Base-by-base conservation (phyloP, 2,329 filamentous ascomycete species). In the Aspergillus ruber region DNA sequence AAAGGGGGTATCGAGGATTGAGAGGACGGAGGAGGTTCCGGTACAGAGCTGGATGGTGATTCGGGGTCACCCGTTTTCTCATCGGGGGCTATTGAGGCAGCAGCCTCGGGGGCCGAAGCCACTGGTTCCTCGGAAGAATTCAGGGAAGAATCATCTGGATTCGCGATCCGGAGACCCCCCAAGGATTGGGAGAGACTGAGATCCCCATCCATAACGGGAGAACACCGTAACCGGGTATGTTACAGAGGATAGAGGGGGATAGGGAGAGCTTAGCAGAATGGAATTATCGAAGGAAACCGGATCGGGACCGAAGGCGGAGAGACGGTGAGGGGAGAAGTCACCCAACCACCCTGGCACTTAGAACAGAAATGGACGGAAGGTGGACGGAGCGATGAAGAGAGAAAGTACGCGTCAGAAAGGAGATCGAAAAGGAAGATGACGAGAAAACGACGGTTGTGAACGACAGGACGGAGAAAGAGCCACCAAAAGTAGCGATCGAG, bases 81-180 rank as follows among this genome's bases (percentile, higher is more conserved):
- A 45, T 60, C 51, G 48, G 62, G 46, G 42, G 56, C 50, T 52
- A 17, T 18, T 20, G 54, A 55, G 40, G 58, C 61, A 54, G 52
- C 51, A 55, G 57, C 54, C 25, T 38, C 48, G 47, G 48, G 57
- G 49, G 51, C 51, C n/a, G 58, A 50, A 40, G 55, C 56, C n/a
- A 50, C 44, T 49, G 64, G 55, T 51, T 66, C 65, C 47, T 70
- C 64, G 23, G 66, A 61, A 41, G 61, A 64, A 52, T 64, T 62
- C 46, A 68, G 56, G 51, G 74, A 74, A 51, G 81, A 78, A 72
- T 93, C 83, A 73, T 96, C 90, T 47, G 91, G 91, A 70, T 97
- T 98, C 61, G 93, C 91, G 69, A 98, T 97, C 68, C 91, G 88
- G 70, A 98, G 77, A 62, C 91, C 91, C 64, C 93, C 93, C 63